Conservation (phyloP, 495 filamentous ascomycete genomes). For the Rostrohypoxylon terebratum region DNA sequence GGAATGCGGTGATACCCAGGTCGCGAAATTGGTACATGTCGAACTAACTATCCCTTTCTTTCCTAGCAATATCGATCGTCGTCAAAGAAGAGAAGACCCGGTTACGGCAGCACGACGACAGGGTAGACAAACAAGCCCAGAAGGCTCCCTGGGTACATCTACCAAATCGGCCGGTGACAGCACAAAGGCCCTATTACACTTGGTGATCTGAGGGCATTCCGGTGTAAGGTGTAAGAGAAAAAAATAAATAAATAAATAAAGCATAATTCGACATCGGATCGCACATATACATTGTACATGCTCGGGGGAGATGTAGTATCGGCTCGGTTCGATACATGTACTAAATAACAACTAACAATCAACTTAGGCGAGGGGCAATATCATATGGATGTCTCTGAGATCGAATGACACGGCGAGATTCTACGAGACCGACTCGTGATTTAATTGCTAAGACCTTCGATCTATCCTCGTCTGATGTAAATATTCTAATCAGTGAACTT, state of each 20-base stretch:
- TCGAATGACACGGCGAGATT: neutral
- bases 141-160: conserved; percentile 85
- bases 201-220: conserved; percentile 69
- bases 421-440: neutral
- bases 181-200: conserved; percentile 87
- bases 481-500: neutral
- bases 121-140: conserved; percentile 74
- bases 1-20: neutral
- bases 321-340: conserved; percentile 31
- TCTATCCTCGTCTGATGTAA: conserved; percentile 2
- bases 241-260: no score
- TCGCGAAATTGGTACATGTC: neutral
- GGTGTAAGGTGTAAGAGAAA: neutral
- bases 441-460: neutral
- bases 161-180: conserved; percentile 79
- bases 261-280: neutral
- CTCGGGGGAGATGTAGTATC: conserved; percentile 30
- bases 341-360: conserved; percentile 15
- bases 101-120: conserved; percentile 80
- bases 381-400: neutral
- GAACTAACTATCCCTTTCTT: neutral
- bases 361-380: conserved; percentile 11
- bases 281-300: neutral
- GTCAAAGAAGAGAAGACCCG: conserved; percentile 94
- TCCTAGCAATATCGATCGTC: conserved; percentile 76